Base-by-base conservation (phyloP, 202 grass and related monocot species). In the Bolboschoenoplectus hybrid region DNA sequence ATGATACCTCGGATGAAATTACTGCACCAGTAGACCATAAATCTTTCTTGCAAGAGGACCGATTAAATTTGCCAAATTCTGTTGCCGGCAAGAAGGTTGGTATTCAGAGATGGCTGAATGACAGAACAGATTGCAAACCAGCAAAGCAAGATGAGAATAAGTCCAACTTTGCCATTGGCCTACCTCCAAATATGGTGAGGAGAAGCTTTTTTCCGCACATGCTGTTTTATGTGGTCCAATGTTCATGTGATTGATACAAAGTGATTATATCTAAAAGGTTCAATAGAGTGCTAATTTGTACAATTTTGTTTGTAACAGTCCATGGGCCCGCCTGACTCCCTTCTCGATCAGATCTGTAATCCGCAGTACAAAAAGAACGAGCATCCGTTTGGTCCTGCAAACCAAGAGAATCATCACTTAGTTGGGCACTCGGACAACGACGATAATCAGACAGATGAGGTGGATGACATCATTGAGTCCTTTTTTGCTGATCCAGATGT, bases 81-180 rank as follows among this genome's bases (percentile, higher is more conserved):
- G 20, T 85, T 69, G 85, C 55, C 76, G 34, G 40, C 74, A 87
- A 64, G 82, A 36, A 62, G 40, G 9, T 10, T 0, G 88, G 82
- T 3, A 82, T 92, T 45, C 84, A 81, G 41, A 93, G 80, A 88
- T 94, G 91, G 89, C 88, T 90, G 52, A 35, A 62, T 39, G 91
- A 90, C 80, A 88, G 52, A 85, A 64, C 47, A 63, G 85, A 89
- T 84, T 80, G 52, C 53, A 88, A 87, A 60, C 35, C 67, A 36
- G 72, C 2, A 7, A 66, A 67, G 79, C 51, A 69, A 60, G 74
- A 85, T 85, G 74, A 20, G n/a, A 74, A 63, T 4, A 71, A 67
- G 86, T 61, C 71, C 19, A 63, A 34, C 26, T 56, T 81, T 13
- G 57, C 80, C 81, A n/a, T 14, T 78, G 81, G 80, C 63, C 77